These are phyloP conservation scores for Chrysochromulina parva DNA, from an alignment of 78 protist species.

Conservation along the genomic window DNA sequence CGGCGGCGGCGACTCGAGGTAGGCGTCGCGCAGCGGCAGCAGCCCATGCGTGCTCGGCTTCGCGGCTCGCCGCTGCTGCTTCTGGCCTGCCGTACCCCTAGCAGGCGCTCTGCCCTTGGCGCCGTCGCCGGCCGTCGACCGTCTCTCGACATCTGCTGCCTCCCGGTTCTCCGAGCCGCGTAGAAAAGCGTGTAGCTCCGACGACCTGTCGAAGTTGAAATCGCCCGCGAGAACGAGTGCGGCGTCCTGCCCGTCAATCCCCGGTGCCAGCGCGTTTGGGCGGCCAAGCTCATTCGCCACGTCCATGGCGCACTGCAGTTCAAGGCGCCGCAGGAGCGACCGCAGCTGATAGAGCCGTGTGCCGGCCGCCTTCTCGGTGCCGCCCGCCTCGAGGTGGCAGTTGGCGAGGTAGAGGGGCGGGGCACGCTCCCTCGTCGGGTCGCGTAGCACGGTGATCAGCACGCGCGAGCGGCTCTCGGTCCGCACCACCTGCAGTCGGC, in stretches of 20 bases:
- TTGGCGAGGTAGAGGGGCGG: neutral
- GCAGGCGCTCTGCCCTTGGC: too few species aligned
- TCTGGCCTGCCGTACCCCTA: too few species aligned
- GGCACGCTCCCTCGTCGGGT: neutral
- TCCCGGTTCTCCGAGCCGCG: neutral
- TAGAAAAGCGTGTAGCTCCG: neutral
- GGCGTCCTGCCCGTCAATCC: too few species aligned
- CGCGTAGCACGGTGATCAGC: neutral
- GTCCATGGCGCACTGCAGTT: neutral
- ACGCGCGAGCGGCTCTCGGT: neutral
- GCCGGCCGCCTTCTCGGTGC: neutral
- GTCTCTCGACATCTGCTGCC: neutral
- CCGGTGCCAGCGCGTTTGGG: neutral
- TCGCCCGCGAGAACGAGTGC: neutral
- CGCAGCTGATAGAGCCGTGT: neutral
- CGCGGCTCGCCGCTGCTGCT: neutral
- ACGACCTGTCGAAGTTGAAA: neutral
- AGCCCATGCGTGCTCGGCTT: neutral
- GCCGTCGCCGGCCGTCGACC: neutral
- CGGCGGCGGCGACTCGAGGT: neutral
- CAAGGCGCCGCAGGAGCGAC: neutral
- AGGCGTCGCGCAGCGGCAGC: neutral
- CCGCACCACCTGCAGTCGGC: neutral
- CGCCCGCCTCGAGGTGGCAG: neutral
- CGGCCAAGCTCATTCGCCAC: neutral